These are phyloP conservation scores for Scheffersomyces coipomensis DNA, from an alignment of 805 yeast species.

Conservation along the genomic window DNA sequence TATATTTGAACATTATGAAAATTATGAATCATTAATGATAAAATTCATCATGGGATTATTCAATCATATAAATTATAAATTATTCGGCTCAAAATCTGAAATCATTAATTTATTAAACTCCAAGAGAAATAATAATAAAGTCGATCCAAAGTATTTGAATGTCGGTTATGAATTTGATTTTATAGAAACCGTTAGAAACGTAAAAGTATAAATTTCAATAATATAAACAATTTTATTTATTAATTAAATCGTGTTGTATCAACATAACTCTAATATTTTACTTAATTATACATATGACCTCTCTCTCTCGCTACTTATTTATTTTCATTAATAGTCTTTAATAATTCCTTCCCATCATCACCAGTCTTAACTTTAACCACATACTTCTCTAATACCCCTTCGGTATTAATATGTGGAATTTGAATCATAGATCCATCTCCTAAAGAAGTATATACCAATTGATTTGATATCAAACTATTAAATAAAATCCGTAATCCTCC, in stretches of 20 bases:
- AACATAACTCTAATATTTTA: no score
- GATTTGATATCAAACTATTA: constrained; percentile 60
- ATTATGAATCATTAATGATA: constrained; percentile 56
- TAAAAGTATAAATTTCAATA: constrained; percentile 2
- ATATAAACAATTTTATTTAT: no score
- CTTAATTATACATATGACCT: constrained; percentile 1
- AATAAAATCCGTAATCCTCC: constrained; percentile 80
- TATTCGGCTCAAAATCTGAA: constrained; percentile 52
- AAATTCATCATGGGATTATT: constrained; percentile 55
- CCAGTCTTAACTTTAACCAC: constrained; percentile 74
- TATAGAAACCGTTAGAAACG: constrained; percentile 35
- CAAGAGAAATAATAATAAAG: not conserved
- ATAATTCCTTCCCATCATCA: constrained; percentile 60
- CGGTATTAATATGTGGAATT: constrained; percentile 56
- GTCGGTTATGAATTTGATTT: constrained; percentile 53
- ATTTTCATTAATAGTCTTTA: constrained; percentile 26
- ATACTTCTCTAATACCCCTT: constrained; percentile 56
- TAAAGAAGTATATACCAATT: constrained; percentile 56
- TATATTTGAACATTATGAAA: constrained; percentile 62
- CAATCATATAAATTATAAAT: constrained; percentile 42
- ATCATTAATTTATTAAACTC: constrained; percentile 30
- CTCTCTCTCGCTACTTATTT: constrained; percentile 13
- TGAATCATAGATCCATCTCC: constrained; percentile 68
- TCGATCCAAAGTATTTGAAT: constrained; percentile 32
- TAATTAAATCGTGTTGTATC: no score